Conservation (phyloP, 495 filamentous ascomycete genomes). For the Penicillium lagena region DNA sequence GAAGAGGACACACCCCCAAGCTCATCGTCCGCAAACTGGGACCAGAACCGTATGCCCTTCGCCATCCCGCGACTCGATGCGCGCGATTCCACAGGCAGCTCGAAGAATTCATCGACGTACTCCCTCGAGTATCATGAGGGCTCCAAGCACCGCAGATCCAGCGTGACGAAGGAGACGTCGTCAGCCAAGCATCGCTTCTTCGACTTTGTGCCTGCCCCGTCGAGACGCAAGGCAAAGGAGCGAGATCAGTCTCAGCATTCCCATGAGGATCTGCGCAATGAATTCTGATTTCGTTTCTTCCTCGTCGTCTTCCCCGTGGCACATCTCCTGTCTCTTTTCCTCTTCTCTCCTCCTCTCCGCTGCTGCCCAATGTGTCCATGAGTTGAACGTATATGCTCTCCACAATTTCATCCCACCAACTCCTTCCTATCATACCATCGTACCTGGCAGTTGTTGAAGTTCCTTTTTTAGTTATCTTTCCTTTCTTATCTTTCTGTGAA, state of each 20-base stretch:
- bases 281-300: constrained; percentile 17
- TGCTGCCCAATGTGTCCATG: constrained; percentile 1
- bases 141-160: constrained; percentile 35
- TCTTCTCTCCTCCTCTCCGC: constrained; percentile 2
- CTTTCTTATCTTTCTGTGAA: constrained; percentile 12
- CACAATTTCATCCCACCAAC: too few species aligned
- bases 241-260: constrained; percentile 34
- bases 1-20: constrained; percentile 45
- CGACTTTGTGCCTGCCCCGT: constrained; percentile 39
- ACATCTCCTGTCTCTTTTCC: constrained; percentile 7
- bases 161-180: constrained; percentile 38
- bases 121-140: constrained; percentile 38
- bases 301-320: constrained; percentile 2
- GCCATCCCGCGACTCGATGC: constrained; percentile 38
- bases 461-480: constrained; percentile 14
- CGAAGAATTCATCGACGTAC: constrained; percentile 42
- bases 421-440: too few species aligned
- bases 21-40: constrained; percentile 48
- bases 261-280: constrained; percentile 33
- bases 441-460: too few species aligned
- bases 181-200: constrained; percentile 41
- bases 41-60: constrained; percentile 36
- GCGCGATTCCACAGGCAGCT: constrained; percentile 40
- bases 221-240: constrained; percentile 39
- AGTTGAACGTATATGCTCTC: too few species aligned